Percentiles rank a stretch among this genome's conserved stretches.
These are phyloP conservation scores for Scytalidium sp. DNA, from an alignment of 2,329 filamentous ascomycete genomes.

Conservation along the genomic window DNA sequence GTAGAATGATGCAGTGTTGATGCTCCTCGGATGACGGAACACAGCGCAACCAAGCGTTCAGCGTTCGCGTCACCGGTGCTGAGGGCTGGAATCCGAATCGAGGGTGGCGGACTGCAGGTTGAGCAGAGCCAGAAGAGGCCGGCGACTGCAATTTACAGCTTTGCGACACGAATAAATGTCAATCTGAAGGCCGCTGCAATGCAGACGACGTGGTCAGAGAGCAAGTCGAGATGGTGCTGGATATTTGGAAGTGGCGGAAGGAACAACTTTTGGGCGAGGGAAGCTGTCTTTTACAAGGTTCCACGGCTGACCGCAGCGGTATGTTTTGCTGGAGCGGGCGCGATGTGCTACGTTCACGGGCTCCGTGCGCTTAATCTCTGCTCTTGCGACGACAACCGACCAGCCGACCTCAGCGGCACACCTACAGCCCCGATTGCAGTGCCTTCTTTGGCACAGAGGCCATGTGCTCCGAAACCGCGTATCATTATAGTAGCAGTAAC, in stretches of 20 bases:
- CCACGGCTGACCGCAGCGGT: neutral
- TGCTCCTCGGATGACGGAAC: neutral
- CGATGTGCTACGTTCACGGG: neutral
- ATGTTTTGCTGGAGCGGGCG: neutral
- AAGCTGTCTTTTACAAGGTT: neutral
- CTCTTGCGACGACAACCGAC: neutral
- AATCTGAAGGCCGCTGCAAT: neutral
- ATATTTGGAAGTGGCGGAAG: neutral
- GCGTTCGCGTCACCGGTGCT: neutral
- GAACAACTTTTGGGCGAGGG: neutral
- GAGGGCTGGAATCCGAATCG: neutral
- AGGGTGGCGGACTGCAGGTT: neutral
- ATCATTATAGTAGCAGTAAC: too few species aligned
- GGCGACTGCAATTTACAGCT: neutral
- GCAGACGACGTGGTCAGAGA: neutral
- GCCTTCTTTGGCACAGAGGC: too few species aligned
- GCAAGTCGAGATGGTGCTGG: neutral
- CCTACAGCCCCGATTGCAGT: too few species aligned
- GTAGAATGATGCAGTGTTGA: neutral
- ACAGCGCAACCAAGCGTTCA: neutral
- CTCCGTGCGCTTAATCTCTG: neutral
- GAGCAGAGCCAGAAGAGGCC: neutral
- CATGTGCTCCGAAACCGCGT: too few species aligned
- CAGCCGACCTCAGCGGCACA: neutral
- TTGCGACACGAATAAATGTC: neutral